These are phyloP conservation scores for Passiflora organensis DNA, from an alignment of 345 rosid genomes.

Conservation along the genomic window DNA sequence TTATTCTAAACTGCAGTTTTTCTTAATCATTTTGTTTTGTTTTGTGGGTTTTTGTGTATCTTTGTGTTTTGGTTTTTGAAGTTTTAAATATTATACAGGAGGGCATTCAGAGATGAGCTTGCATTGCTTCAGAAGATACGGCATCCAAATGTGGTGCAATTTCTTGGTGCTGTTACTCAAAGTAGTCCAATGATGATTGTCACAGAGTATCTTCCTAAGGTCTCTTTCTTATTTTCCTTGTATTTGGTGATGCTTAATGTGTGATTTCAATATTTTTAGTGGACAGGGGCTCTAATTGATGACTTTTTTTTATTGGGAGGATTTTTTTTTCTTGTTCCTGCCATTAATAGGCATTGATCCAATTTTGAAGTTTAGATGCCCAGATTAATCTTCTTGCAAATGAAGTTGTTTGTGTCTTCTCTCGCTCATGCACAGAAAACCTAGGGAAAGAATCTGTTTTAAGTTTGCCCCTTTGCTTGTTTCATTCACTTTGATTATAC, in stretches of 20 bases:
- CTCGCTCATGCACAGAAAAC: too few relatives aligned
- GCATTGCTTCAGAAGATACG: constrained; percentile 87
- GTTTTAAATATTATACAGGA: constrained; percentile 40
- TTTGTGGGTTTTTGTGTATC: neutral
- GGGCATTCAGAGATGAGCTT: constrained; percentile 82
- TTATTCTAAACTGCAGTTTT: constrained; percentile 8
- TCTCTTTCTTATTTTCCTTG: constrained; percentile 6
- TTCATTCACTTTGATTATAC: too few relatives aligned
- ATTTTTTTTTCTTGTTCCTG: neutral
- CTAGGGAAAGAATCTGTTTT: too few relatives aligned
- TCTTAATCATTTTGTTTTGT: neutral
- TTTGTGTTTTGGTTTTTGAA: constrained; percentile 5
- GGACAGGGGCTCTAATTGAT: too few relatives aligned
- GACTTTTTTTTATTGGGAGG: neutral
- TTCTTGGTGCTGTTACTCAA: constrained; percentile 95
- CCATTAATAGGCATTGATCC: too few relatives aligned
- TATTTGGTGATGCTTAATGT: neutral
- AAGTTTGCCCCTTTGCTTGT: too few relatives aligned
- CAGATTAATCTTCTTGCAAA: too few relatives aligned
- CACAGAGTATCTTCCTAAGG: constrained; percentile 87
- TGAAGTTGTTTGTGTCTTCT: too few relatives aligned
- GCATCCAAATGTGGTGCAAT: constrained; percentile 95
- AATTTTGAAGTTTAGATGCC: too few relatives aligned
- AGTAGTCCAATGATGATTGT: constrained; percentile 99
- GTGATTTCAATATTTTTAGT: neutral